Evolutionary conservation across 768 basidiomycete genomes (phyloP), one percentile per base, ranked within the genome.

Genomic region (Calvatia gigantea): DNA sequence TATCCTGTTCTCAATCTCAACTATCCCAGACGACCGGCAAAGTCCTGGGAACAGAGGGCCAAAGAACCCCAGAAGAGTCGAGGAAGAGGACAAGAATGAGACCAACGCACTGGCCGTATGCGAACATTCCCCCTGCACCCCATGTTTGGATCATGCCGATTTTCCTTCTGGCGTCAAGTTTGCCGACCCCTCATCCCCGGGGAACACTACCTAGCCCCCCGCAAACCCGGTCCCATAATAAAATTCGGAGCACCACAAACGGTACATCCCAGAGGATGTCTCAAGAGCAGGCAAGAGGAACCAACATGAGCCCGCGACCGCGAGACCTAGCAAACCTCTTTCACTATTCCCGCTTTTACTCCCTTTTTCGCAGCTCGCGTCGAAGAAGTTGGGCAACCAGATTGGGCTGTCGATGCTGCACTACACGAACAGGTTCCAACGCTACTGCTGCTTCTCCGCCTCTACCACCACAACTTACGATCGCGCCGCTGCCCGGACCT

Each of bases 161-260:
- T 61, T 45, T 46, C 14, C 33, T 28, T 55, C 1, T 63, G 89
- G 87, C 65, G 94, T 94, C 50, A 88, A 91, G 64, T 94, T 96
- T 67, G 87, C 91, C 0, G 91, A 93, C 48, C 77, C n/a, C n/a
- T n/a, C n/a, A n/a, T 85, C 14, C 79, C 95, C 14, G 94, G 94
- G 28, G 94, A 94, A 62, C 95, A 98, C 68, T 96, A 95, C 72
- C 80, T 98, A 9, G 95, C 94, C 9, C 77, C 98, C 25, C 81
- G 84, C 48, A 93, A 90, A 64, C 73, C 93, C 41, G 95, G 94
- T 28, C 91, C 97, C 48, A 93, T 92, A 19, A 81, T 80, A 41
- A 94, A 97, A 64, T 78, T 89, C 48, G 91, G 91, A 12, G 73
- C 95, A 57, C 80, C 86, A 14, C 87, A 80, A 78, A 97, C 51